Evolutionary conservation across 169 alveolate genomes (phyloP).

Genomic region (Cryptosporidium viatorum): DNA sequence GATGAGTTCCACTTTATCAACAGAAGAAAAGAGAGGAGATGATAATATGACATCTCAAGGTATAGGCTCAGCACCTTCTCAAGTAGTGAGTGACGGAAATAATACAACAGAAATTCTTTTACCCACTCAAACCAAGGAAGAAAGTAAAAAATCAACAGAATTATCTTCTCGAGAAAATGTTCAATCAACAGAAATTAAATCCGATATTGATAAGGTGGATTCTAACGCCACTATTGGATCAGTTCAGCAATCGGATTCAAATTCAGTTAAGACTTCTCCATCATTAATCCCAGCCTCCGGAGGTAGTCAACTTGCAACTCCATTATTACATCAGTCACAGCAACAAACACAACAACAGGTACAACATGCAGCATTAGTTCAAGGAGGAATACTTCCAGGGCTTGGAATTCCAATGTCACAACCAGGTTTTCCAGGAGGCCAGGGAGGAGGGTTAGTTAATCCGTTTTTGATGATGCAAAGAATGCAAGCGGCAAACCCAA

Average conservation of each 20-base stretch:
- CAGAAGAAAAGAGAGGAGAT: not conserved
- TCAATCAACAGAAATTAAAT: not conserved
- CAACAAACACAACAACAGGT: not conserved
- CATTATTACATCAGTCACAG: conserved; percentile 1
- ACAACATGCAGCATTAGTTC: not conserved
- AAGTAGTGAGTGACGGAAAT: not conserved
- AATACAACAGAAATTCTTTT: not conserved
- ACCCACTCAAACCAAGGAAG: not conserved
- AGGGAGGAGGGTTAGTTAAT: conserved; percentile 15
- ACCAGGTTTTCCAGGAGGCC: conserved; percentile 25
- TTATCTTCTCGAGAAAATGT: not conserved
- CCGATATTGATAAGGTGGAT: not conserved
- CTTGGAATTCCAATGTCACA: conserved; percentile 32
- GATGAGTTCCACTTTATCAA: too few relatives aligned
- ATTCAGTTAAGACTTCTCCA: not conserved
- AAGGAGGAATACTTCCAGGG: not conserved
- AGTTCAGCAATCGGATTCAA: not conserved
- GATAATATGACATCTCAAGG: not conserved
- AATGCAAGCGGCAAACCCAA: conserved; percentile 11
- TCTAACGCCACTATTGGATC: not conserved
- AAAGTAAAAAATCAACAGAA: not conserved
- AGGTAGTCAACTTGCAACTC: not conserved
- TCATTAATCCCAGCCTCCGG: not conserved
- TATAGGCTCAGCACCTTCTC: not conserved
- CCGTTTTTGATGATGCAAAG: conserved; percentile 70